Percentiles rank a stretch among this genome's conserved stretches.
Conservation (phyloP, 164 flowering plant genomes). For the Protea cynaroides region DNA sequence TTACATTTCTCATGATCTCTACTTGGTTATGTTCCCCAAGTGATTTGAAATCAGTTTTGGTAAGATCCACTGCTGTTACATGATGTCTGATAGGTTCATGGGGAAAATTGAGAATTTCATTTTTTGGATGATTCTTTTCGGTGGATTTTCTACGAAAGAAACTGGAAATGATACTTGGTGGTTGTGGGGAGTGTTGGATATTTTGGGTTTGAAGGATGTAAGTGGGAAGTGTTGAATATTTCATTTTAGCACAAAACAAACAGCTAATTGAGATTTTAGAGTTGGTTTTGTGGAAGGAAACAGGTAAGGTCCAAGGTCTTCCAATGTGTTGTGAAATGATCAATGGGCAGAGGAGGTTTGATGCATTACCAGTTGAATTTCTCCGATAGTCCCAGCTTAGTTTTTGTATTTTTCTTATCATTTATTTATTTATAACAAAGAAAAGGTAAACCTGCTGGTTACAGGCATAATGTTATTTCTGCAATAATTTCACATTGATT, state of each 20-base stretch:
- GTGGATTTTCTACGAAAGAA: too few species aligned
- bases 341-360: neutral
- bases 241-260: too few species aligned
- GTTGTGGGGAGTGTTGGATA: neutral
- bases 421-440: too few species aligned
- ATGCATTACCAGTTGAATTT: neutral
- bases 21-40: constrained; percentile 48
- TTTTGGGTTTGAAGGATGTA: neutral
- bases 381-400: too few species aligned
- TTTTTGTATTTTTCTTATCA: too few species aligned
- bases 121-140: neutral
- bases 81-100: neutral
- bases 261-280: neutral
- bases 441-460: too few species aligned
- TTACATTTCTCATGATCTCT: constrained; percentile 53
- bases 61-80: neutral
- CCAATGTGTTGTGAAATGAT: neutral
- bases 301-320: neutral
- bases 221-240: neutral
- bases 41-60: constrained; percentile 14
- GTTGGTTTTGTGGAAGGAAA: neutral
- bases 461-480: too few species aligned
- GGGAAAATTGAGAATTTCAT: neutral
- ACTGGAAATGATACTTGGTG: neutral
- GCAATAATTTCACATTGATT: too few species aligned